A percentile compares a stretch with the other conserved stretches of the same genome.
Evolutionary conservation across 169 alveolate genomes (phyloP).

Genomic region (Plasmodium berghei): DNA sequence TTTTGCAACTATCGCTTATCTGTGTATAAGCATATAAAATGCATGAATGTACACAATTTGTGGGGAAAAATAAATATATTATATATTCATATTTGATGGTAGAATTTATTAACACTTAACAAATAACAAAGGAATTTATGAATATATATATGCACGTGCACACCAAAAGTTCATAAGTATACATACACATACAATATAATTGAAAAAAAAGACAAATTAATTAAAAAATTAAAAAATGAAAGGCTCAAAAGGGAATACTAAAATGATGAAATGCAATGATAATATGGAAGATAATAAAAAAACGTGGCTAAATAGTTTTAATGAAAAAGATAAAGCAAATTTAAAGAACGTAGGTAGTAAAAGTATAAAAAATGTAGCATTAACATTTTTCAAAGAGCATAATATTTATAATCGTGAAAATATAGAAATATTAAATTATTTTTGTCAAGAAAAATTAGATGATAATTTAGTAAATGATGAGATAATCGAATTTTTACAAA

Average conservation of each 20-base stretch:
- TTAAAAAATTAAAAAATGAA: conserved; percentile 27
- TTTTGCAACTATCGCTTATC: too few relatives aligned
- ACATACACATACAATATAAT: too few relatives aligned
- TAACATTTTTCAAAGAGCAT: conserved; percentile 53
- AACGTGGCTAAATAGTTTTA: conserved; percentile 36
- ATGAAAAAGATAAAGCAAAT: conserved; percentile 9
- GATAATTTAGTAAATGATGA: conserved; percentile 49
- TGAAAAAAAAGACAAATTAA: too few relatives aligned
- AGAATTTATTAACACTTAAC: too few relatives aligned
- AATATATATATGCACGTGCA: too few relatives aligned
- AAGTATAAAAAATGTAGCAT: conserved; percentile 32
- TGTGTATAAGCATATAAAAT: too few relatives aligned
- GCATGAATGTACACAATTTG: too few relatives aligned
- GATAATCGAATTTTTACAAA: conserved; percentile 48
- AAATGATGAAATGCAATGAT: conserved; percentile 22
- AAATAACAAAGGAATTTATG: too few relatives aligned
- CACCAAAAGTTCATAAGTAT: too few relatives aligned
- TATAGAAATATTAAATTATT: conserved; percentile 27
- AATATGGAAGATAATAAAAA: conserved; percentile 49
- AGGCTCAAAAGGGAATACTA: conserved; percentile 25
- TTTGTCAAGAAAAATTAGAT: conserved; percentile 71
- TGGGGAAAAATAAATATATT: too few relatives aligned
- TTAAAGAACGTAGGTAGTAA: conserved; percentile 30
- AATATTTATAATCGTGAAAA: conserved; percentile 60
- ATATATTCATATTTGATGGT: too few relatives aligned